Percentiles rank a stretch among this genome's conserved stretches.
Evolutionary conservation across 371 early-diverging fungal genomes (phyloP).

Genomic region (Coemansia linderi): DNA sequence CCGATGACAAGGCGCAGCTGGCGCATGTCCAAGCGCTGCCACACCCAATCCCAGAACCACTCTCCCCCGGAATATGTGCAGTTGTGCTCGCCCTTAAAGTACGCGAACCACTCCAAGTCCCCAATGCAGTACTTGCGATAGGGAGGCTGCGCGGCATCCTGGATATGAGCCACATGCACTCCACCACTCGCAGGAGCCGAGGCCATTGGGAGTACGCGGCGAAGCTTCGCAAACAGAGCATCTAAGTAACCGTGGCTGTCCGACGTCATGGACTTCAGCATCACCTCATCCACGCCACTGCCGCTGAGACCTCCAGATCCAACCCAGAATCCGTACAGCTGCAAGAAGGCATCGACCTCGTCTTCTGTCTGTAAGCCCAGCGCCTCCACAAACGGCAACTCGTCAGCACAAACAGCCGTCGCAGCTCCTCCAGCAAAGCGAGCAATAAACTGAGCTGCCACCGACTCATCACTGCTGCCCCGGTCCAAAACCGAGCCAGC

Average conservation of each 20-base stretch:
- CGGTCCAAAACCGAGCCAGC: constrained; percentile 19
- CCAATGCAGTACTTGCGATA: constrained; percentile 13
- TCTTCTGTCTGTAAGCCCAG: constrained; percentile 20
- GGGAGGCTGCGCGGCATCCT: background rate
- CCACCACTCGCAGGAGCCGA: background rate
- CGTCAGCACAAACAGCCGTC: background rate
- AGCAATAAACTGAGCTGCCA: constrained; percentile 24
- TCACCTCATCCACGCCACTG: background rate
- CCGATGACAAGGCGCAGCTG: constrained; percentile 15
- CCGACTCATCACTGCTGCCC: constrained; percentile 1
- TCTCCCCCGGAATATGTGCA: background rate
- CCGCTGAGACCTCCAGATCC: background rate
- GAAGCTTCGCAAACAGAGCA: background rate
- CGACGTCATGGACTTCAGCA: background rate
- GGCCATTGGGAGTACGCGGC: background rate
- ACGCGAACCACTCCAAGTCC: constrained; percentile 16
- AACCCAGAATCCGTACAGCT: constrained; percentile 36
- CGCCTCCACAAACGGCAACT: constrained; percentile 11
- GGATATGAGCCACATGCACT: background rate
- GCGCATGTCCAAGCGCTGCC: constrained; percentile 1
- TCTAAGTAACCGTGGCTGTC: background rate
- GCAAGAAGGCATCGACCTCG: constrained; percentile 23
- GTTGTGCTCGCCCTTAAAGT: constrained; percentile 14
- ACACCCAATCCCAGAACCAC: constrained; percentile 15
- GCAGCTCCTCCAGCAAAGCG: constrained; percentile 17